Evolutionary conservation across 768 basidiomycete species (phyloP).

Genomic region (Arthromyces matolae): DNA sequence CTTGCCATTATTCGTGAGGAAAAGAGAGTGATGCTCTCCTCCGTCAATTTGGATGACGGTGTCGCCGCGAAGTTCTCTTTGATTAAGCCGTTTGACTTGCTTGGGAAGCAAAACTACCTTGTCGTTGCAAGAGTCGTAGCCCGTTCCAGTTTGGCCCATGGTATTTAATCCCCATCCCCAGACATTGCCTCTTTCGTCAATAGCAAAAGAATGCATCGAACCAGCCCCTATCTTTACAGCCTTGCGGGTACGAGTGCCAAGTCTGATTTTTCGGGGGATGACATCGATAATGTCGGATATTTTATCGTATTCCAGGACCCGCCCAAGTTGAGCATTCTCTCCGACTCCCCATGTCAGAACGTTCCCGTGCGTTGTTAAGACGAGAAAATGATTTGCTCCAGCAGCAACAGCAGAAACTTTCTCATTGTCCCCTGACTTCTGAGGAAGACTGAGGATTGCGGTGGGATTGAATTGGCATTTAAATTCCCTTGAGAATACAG

Average conservation of each 20-base stretch:
- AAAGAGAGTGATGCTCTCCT: conserved; percentile 88
- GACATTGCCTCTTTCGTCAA: conserved; percentile 77
- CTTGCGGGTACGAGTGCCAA: conserved; percentile 62
- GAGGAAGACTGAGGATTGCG: conserved; percentile 52
- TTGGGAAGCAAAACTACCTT: conserved; percentile 58
- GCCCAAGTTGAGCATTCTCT: conserved; percentile 87
- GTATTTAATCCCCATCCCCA: conserved; percentile 97
- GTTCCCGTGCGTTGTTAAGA: conserved; percentile 83
- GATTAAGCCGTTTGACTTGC: conserved; percentile 62
- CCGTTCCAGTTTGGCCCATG: conserved; percentile 79
- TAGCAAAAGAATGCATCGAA: conserved; percentile 84
- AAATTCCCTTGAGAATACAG: conserved; percentile 74
- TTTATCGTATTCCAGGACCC: conserved; percentile 84
- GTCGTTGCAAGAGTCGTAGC: conserved; percentile 41
- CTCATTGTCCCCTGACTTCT: conserved; percentile 62
- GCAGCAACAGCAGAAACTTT: conserved; percentile 73
- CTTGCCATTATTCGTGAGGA: conserved; percentile 78
- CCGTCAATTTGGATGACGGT: conserved; percentile 70
- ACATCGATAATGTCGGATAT: conserved; percentile 91
- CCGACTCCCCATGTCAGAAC: conserved; percentile 90
- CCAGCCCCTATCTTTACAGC: conserved; percentile 74
- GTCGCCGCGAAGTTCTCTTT: conserved; percentile 55
- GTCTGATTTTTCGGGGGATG: conserved; percentile 77
- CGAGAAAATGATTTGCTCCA: conserved; percentile 87
- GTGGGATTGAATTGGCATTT: conserved; percentile 68